phyloP scores from a whole-genome alignment of 768 basidiomycete genomes.

The Auricularia auricula-judae region DNA sequence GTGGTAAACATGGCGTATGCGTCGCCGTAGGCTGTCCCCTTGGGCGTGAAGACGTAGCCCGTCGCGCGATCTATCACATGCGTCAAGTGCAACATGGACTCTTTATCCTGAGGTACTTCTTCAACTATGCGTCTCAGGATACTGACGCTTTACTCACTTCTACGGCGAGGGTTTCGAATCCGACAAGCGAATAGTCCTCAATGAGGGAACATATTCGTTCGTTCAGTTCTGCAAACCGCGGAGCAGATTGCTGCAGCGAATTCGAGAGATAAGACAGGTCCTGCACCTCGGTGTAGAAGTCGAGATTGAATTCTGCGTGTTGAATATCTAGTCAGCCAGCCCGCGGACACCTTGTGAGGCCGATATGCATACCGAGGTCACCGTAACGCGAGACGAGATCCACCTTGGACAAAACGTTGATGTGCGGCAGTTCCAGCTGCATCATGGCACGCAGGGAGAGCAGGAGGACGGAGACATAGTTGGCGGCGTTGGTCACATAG shows the following conservation, averaged over 20 bases:
- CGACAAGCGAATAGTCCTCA: slow-evolving; percentile 86
- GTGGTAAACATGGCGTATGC: slow-evolving; percentile 55
- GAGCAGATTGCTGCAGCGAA: slow-evolving; percentile 50
- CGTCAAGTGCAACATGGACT: slow-evolving; percentile 85
- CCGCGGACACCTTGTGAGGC: neutral
- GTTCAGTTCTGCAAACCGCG: slow-evolving; percentile 70
- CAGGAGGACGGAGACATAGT: slow-evolving; percentile 87
- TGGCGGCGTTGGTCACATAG: slow-evolving; percentile 91
- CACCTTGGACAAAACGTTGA: slow-evolving; percentile 94
- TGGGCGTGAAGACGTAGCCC: slow-evolving; percentile 62
- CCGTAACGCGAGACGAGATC: slow-evolving; percentile 87
- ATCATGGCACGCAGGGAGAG: slow-evolving; percentile 93
- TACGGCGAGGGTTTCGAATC: slow-evolving; percentile 93
- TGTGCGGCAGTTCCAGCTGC: slow-evolving; percentile 95
- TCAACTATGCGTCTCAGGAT: neutral
- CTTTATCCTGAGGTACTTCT: slow-evolving; percentile 56
- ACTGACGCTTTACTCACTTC: slow-evolving; percentile 43
- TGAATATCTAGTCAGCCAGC: slow-evolving; percentile 1
- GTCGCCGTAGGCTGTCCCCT: slow-evolving; percentile 35
- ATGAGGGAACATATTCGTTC: slow-evolving; percentile 86
- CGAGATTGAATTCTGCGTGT: slow-evolving; percentile 81
- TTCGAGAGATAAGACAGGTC: slow-evolving; percentile 84
- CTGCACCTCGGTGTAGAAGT: slow-evolving; percentile 97
- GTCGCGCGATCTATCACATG: slow-evolving; percentile 81
- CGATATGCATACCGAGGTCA: slow-evolving; percentile 57